Base-by-base conservation (phyloP, 2,329 filamentous ascomycete species). In the Xylaria sp. region DNA sequence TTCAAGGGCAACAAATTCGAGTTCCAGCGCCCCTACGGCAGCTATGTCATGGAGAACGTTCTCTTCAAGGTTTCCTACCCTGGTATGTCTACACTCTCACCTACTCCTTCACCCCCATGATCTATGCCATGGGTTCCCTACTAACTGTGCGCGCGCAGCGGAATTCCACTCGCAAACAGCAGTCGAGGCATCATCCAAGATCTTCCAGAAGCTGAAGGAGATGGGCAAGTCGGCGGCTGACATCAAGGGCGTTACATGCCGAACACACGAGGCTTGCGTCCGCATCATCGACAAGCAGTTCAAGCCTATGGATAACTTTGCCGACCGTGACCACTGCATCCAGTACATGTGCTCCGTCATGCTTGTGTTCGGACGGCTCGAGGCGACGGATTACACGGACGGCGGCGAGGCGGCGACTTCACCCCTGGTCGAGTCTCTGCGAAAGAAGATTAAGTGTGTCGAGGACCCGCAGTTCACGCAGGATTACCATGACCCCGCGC, bases 241-340 rank as follows among this genome's bases (percentile, higher is more conserved):
- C 81, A 97, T 99, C 85, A 95, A 97, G 85, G 88, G 88, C 70
- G 89, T 99, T 77, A 94, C 92, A 75, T 97, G 95, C 89, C 92
- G 96, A 77, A 99, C 96, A 9, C 96, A 99, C 85, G 96, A 99
- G 84, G 96, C 96, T 67, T 98, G 96, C 85, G 89, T 99, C 80
- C 94, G 96, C 78, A 99, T 99, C 84, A 99, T 99, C 78, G 96
- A 99, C 89, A 99, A 99, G 88, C 96, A 99, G 85, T 97, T 97
- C 88, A 98, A 97, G 89, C 91, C 94, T 76, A 97, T 99, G 93
- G 94, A 97, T 87, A 99, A 99, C 90, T 99, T 98, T 79, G 96
- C 96, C 79, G 96, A 99, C 84, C 94, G 96, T 79, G 96, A 99
- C 83, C 96, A 99, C 88, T 99, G 96, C 85, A 95, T 99, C 75